Evolutionary conservation across 1,284 basidiomycete genomes (phyloP).

Genomic region (Testicularia cyperi): DNA sequence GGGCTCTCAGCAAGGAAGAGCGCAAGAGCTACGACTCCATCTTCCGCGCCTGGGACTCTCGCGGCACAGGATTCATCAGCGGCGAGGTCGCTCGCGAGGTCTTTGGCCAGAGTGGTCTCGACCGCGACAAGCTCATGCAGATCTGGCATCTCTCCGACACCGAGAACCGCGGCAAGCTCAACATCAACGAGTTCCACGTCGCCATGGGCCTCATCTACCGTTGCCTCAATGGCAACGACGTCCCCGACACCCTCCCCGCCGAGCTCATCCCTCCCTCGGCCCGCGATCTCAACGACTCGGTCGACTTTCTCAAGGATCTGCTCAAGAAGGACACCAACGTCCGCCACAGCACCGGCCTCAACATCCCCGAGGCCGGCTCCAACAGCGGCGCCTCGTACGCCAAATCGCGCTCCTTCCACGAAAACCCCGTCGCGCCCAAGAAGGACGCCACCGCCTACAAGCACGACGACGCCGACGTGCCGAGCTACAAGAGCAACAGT

Average conservation of each 20-base stretch:
- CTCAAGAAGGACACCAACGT: conserved; percentile 74
- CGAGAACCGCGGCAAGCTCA: conserved; percentile 63
- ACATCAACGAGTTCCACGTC: conserved; percentile 94
- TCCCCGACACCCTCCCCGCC: conserved; percentile 81
- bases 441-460: conserved; percentile 93
- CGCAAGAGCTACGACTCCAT: conserved; percentile 97
- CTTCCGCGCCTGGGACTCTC: conserved; percentile 91
- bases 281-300: conserved; percentile 84
- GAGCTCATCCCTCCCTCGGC: conserved; percentile 92
- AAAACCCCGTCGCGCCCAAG: conserved; percentile 65
- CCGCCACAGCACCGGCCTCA: conserved; percentile 62
- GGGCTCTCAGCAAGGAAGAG: conserved; percentile 85
- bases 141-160: conserved; percentile 70
- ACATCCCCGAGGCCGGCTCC: conserved; percentile 57
- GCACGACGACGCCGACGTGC: conserved; percentile 68
- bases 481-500: conserved; percentile 77
- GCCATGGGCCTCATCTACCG: conserved; percentile 98
- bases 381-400: conserved; percentile 62
- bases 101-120: conserved; percentile 89
- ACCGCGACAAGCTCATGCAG: conserved; percentile 84
- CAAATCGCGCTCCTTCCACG: conserved; percentile 71
- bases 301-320: conserved; percentile 85
- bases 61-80: conserved; percentile 80
- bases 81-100: conserved; percentile 86
- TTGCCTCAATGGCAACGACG: conserved; percentile 76